Percentiles rank a stretch among this genome's conserved stretches.
These are phyloP conservation scores for Adansonia rubrostipa DNA, from an alignment of 441 rosid species.

Conservation along the genomic window DNA sequence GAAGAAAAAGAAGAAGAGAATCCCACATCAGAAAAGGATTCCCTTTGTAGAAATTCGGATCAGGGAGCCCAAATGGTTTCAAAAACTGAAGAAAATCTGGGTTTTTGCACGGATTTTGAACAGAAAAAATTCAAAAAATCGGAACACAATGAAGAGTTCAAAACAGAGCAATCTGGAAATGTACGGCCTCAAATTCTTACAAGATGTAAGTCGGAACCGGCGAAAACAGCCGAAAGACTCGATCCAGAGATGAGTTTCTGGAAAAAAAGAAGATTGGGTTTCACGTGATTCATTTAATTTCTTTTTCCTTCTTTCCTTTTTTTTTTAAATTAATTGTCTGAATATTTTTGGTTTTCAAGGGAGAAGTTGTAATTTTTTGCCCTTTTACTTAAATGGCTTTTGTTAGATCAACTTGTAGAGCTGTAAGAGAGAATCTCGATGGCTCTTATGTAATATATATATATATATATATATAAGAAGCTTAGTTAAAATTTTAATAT, in stretches of 20 bases:
- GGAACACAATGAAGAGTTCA: constrained; percentile 30
- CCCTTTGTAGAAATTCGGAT: constrained; percentile 34
- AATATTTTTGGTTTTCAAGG: constrained; percentile 21
- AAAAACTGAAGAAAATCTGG: constrained; percentile 38
- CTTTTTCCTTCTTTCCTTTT: not conserved
- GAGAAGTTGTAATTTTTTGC: constrained; percentile 33
- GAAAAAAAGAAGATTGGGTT: constrained; percentile 63
- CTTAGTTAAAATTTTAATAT: no score
- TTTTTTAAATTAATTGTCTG: not conserved
- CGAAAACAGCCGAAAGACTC: constrained; percentile 61
- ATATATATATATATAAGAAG: no score
- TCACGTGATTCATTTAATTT: constrained; percentile 49
- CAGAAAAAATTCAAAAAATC: constrained; percentile 22
- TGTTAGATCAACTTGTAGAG: constrained; percentile 25
- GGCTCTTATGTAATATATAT: constrained; percentile 30
- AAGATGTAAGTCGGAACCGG: constrained; percentile 86
- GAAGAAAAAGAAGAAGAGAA: constrained; percentile 32
- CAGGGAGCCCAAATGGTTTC: constrained; percentile 33
- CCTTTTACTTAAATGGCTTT: not conserved
- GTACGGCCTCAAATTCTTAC: constrained; percentile 48
- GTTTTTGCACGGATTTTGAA: constrained; percentile 34
- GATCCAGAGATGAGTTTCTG: constrained; percentile 47
- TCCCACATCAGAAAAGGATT: constrained; percentile 36
- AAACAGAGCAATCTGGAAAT: constrained; percentile 23
- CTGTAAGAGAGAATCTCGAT: constrained; percentile 52